A percentile compares a stretch with the other conserved stretches of the same genome.
Conservation (phyloP, 1,284 basidiomycete genomes). For the Phenoliferia sp. region DNA sequence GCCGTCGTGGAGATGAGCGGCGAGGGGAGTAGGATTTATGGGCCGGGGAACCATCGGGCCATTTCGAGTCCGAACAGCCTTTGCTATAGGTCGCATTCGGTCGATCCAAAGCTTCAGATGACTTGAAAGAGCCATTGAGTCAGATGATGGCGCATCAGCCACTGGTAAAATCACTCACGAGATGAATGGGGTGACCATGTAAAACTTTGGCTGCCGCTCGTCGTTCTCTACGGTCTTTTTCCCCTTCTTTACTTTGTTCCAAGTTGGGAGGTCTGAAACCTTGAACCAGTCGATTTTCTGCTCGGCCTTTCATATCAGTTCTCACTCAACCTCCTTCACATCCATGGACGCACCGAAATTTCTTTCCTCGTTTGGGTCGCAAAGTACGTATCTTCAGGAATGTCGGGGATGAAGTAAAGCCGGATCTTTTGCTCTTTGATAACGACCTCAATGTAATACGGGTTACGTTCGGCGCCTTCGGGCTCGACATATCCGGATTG, state of each 20-base stretch:
- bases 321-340: too few relatives aligned
- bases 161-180: too few relatives aligned
- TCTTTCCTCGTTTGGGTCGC: constrained; percentile 94
- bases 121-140: constrained; percentile 10
- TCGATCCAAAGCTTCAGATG: constrained; percentile 37
- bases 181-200: constrained; percentile 93
- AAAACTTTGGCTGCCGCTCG: constrained; percentile 68
- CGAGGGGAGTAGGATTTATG: background rate
- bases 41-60: background rate
- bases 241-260: constrained; percentile 66
- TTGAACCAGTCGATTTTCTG: constrained; percentile 97
- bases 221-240: constrained; percentile 45
- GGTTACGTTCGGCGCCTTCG: constrained; percentile 22
- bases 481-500: constrained; percentile 26
- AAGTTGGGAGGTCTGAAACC: constrained; percentile 83
- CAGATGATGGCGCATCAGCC: too few relatives aligned
- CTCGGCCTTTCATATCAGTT: background rate
- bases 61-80: background rate
- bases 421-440: constrained; percentile 87
- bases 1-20: constrained; percentile 4
- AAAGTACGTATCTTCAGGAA: constrained; percentile 86
- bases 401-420: constrained; percentile 82
- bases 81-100: constrained; percentile 5
- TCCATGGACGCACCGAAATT: constrained; percentile 72
- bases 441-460: constrained; percentile 73